A percentile compares a stretch with the other conserved stretches of the same genome.
Conservation (phyloP, 768 basidiomycete genomes). For the Trametopsis cervina region DNA sequence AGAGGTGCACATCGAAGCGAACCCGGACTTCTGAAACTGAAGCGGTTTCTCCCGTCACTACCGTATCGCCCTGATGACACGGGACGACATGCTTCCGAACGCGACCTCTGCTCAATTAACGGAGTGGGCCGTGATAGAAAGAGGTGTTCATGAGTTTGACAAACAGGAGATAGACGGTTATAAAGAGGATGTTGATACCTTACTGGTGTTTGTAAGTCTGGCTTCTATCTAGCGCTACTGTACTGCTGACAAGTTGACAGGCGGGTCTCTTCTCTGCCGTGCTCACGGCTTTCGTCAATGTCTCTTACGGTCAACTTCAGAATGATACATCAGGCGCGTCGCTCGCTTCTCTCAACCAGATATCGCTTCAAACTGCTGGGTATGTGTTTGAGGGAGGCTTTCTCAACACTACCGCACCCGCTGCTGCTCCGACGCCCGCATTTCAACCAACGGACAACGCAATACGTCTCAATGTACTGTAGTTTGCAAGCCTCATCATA, state of each 20-base stretch:
- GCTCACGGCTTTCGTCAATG: background rate
- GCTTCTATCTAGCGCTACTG: background rate
- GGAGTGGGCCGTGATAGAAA: too few species aligned
- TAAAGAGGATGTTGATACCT: slow-evolving; percentile 13
- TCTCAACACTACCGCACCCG: slow-evolving; percentile 1
- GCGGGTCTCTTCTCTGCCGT: slow-evolving; percentile 1
- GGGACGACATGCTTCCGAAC: too few species aligned
- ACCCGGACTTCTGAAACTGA: too few species aligned
- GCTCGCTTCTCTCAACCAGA: slow-evolving; percentile 1
- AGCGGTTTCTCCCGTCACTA: too few species aligned
- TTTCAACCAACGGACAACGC: background rate
- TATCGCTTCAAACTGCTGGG: slow-evolving; percentile 4
- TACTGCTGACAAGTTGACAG: background rate
- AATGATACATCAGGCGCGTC: background rate
- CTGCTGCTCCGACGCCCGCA: background rate
- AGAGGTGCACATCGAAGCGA: too few species aligned
- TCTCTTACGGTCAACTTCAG: background rate
- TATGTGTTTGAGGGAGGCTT: background rate
- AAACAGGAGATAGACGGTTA: background rate
- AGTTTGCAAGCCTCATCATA: background rate
- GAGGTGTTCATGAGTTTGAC: background rate
- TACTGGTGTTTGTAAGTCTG: slow-evolving; percentile 10
- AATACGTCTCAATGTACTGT: background rate
- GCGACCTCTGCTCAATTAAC: too few species aligned
- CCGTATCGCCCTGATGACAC: too few species aligned